Conservation (phyloP, 1,139 yeast genomes). For the Wickerhamomyces sp. region DNA sequence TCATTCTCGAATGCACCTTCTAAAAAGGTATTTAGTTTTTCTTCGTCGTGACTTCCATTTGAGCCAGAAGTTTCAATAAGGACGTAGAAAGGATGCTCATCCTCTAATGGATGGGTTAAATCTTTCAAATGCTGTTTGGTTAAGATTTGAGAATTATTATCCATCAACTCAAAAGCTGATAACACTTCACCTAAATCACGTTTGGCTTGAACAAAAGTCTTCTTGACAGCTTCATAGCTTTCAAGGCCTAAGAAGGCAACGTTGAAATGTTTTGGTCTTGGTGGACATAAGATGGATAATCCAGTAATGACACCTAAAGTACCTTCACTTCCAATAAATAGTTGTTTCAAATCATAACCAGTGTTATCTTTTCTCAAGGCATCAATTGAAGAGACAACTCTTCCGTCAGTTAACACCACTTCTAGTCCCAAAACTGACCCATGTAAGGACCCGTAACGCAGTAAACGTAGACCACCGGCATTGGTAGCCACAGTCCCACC, state of each 20-base stretch:
- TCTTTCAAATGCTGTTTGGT: constrained; percentile 52
- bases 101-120: constrained; percentile 71
- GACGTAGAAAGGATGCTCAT: constrained; percentile 78
- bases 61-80: constrained; percentile 94
- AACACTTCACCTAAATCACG: constrained; percentile 77
- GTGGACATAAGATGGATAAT: constrained; percentile 82
- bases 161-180: constrained; percentile 96
- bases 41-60: constrained; percentile 78
- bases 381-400: constrained; percentile 72
- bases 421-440: constrained; percentile 91
- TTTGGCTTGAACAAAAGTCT: constrained; percentile 77
- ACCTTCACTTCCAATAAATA: constrained; percentile 92
- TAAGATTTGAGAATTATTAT: constrained; percentile 64
- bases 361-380: constrained; percentile 90
- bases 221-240: constrained; percentile 75
- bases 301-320: constrained; percentile 89
- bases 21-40: constrained; percentile 71
- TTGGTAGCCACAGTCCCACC: constrained; percentile 96
- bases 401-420: constrained; percentile 88
- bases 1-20: constrained; percentile 84
- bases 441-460: constrained; percentile 89
- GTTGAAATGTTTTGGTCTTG: constrained; percentile 84
- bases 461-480: constrained; percentile 89
- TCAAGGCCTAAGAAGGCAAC: constrained; percentile 86
- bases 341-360: constrained; percentile 87